phyloP scores from a whole-genome alignment of 2,329 filamentous ascomycete species.

The Paecilomyces niveus region DNA sequence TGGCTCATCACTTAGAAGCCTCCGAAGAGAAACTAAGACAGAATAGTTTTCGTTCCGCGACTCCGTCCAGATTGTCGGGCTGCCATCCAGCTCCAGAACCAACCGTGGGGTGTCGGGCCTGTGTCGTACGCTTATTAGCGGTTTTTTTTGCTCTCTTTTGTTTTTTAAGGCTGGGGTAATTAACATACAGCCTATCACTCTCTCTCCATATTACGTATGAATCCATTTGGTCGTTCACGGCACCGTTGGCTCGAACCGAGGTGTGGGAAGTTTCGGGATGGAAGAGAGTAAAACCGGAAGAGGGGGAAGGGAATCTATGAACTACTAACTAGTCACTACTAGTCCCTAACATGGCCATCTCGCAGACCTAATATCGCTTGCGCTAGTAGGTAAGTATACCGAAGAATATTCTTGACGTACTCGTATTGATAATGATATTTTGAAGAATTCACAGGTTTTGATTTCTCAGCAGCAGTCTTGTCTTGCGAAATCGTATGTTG shows the following conservation, averaged over 20 bases:
- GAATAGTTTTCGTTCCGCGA: not conserved
- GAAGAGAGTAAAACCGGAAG: not conserved
- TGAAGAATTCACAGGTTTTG: too few relatives aligned
- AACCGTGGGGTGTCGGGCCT: not conserved
- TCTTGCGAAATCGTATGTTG: too few relatives aligned
- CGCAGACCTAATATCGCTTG: too few relatives aligned
- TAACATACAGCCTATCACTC: not conserved
- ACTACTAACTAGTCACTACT: too few relatives aligned
- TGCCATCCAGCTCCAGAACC: not conserved
- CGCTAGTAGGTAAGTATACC: too few relatives aligned
- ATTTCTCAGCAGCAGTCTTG: too few relatives aligned
- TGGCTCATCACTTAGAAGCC: not conserved
- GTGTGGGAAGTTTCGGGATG: not conserved
- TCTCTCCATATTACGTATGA: not conserved
- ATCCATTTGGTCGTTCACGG: not conserved
- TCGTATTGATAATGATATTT: too few relatives aligned
- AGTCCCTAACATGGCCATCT: too few relatives aligned
- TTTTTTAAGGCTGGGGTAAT: not conserved
- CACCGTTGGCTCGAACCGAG: not conserved
- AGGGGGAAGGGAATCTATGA: too few relatives aligned
- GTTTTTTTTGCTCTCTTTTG: not conserved
- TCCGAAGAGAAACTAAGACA: not conserved
- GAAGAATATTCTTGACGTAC: too few relatives aligned
- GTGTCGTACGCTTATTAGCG: not conserved
- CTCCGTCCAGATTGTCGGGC: not conserved